Evolutionary conservation across 495 filamentous ascomycete species (phyloP).

Genomic region (Apodospora peruviana): DNA sequence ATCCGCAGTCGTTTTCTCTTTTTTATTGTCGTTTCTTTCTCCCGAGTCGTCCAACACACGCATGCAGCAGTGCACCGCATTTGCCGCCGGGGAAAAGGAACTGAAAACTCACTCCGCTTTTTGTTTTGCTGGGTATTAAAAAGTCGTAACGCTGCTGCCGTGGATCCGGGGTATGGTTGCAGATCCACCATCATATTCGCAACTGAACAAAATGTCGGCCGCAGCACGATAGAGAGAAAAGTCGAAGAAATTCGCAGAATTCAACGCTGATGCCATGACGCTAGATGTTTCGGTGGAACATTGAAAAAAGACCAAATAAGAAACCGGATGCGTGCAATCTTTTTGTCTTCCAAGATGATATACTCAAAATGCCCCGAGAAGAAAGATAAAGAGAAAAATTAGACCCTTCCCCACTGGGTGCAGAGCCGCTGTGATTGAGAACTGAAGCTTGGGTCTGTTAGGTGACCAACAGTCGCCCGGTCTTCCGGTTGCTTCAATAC

Average conservation of each 20-base stretch:
- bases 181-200: slow-evolving; percentile 8
- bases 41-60: slow-evolving; percentile 1
- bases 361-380: slow-evolving; percentile 28
- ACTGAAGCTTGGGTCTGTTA: slow-evolving; percentile 10
- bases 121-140: slow-evolving; percentile 15
- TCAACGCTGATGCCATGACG: slow-evolving; percentile 36
- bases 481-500: slow-evolving; percentile 22
- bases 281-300: slow-evolving; percentile 26
- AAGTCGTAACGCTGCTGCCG: slow-evolving; percentile 17
- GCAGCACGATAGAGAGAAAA: slow-evolving; percentile 19
- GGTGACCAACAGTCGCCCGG: background rate
- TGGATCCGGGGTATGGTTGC: slow-evolving; percentile 15
- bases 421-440: slow-evolving; percentile 11
- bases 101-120: slow-evolving; percentile 9
- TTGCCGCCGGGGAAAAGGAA: background rate
- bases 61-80: background rate
- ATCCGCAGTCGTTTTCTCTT: background rate
- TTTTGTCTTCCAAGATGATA: slow-evolving; percentile 33
- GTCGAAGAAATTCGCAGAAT: slow-evolving; percentile 21
- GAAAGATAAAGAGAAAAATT: slow-evolving; percentile 21
- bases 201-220: slow-evolving; percentile 3
- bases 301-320: slow-evolving; percentile 25
- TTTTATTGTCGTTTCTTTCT: slow-evolving; percentile 12
- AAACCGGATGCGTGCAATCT: slow-evolving; percentile 32
- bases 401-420: slow-evolving; percentile 3